Conservation (phyloP, 106 monocot species). For the Dactylorhiza incarnata region DNA sequence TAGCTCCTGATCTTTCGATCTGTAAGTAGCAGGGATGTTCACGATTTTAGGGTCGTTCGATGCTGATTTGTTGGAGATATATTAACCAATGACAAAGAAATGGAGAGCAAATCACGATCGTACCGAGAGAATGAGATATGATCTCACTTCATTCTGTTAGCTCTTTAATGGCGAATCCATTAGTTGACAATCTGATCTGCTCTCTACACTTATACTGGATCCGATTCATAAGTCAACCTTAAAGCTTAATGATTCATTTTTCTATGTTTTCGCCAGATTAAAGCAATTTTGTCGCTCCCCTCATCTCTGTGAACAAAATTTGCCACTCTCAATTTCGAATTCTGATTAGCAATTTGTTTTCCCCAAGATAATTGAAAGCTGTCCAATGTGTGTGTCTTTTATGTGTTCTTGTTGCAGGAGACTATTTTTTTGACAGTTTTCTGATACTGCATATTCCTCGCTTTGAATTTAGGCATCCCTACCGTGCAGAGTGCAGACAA, state of each 20-base stretch:
- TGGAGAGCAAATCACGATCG: not conserved
- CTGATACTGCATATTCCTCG: not conserved
- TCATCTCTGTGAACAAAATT: no score
- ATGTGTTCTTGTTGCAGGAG: not conserved
- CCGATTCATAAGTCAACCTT: not conserved
- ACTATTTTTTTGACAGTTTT: not conserved
- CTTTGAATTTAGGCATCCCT: not conserved
- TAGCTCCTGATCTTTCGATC: not conserved
- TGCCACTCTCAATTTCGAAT: not conserved
- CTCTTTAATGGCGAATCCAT: not conserved
- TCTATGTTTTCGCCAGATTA: no score
- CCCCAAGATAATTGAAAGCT: not conserved
- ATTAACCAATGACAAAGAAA: not conserved
- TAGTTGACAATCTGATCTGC: not conserved
- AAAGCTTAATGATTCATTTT: not conserved
- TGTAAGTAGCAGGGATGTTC: not conserved
- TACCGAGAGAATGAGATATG: not conserved
- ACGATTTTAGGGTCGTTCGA: not conserved
- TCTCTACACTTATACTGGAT: not conserved
- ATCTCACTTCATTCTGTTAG: not conserved
- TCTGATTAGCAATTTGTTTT: not conserved
- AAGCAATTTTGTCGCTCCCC: no score
- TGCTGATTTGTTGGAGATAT: not conserved
- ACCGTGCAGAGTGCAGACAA: not conserved
- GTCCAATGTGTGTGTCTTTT: not conserved